phyloP scores from a whole-genome alignment of 2,329 filamentous ascomycete species.

The Alternaria solani region DNA sequence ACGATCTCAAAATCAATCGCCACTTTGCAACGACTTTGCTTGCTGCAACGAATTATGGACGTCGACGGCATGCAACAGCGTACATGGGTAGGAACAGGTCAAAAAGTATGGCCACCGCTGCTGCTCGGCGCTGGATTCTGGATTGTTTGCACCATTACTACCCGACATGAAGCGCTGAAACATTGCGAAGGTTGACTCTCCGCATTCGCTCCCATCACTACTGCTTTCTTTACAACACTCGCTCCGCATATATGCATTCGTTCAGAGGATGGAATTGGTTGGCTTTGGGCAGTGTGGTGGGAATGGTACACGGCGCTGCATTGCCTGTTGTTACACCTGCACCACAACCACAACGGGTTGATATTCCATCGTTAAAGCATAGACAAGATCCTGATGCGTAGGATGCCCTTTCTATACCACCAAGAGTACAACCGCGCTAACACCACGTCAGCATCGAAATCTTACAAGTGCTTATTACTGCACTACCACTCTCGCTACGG shows the following conservation, averaged over 20 bases:
- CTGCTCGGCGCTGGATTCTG: slow-evolving; percentile 8
- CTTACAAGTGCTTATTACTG: slow-evolving; percentile 46
- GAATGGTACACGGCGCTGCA: slow-evolving; percentile 20
- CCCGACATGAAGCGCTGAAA: slow-evolving; percentile 28
- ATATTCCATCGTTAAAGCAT: slow-evolving; percentile 19
- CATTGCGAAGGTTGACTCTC: slow-evolving; percentile 8
- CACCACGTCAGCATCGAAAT: slow-evolving; percentile 37
- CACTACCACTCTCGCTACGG: slow-evolving; percentile 46
- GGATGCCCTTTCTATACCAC: slow-evolving; percentile 11
- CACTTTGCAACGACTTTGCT: slow-evolving; percentile 24
- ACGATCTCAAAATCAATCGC: slow-evolving; percentile 32
- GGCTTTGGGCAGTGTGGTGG: slow-evolving; percentile 19
- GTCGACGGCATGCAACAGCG: slow-evolving; percentile 10
- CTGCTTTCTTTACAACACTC: slow-evolving; percentile 18
- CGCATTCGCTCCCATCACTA: slow-evolving; percentile 10
- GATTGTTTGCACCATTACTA: neutral
- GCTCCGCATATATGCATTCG: slow-evolving; percentile 36
- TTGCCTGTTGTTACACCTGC: slow-evolving; percentile 41
- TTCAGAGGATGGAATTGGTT: slow-evolving; percentile 30
- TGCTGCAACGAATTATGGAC: slow-evolving; percentile 21
- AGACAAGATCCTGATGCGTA: slow-evolving; percentile 46
- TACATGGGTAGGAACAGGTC: slow-evolving; percentile 28
- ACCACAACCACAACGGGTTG: slow-evolving; percentile 23
- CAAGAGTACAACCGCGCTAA: slow-evolving; percentile 12
- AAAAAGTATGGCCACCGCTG: slow-evolving; percentile 23